phyloP scores from a whole-genome alignment of 116 monocot species.

The Trichopus zeylanicus region DNA sequence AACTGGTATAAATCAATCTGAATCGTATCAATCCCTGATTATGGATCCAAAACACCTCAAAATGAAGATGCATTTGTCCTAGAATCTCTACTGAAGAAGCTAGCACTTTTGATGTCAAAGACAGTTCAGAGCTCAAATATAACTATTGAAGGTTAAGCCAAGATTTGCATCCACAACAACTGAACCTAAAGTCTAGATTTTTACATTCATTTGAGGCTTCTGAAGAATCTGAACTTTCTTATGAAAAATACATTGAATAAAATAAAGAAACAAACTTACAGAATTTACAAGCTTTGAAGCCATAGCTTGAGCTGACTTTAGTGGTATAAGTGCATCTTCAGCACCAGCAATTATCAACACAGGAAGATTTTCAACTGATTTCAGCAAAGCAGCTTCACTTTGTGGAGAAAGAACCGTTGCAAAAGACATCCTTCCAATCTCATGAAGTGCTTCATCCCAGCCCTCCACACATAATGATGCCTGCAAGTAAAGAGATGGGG shows the following conservation, averaged over 20 bases:
- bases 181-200: no score
- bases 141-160: no score
- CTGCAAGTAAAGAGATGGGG: conserved; percentile 16
- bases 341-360: conserved; percentile 75
- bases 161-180: no score
- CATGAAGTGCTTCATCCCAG: conserved; percentile 97
- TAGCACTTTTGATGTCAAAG: no score
- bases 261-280: conserved; percentile 38
- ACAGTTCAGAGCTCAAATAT: no score
- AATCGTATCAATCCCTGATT: no score
- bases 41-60: no score
- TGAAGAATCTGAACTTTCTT: no score
- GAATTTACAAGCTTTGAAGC: conserved; percentile 86
- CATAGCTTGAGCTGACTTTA: conserved; percentile 78
- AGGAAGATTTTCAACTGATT: conserved; percentile 62
- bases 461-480: conserved; percentile 78
- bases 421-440: conserved; percentile 77
- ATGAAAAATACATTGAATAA: background rate
- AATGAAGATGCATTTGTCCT: no score
- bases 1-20: no score
- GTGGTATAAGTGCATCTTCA: conserved; percentile 70
- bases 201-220: no score
- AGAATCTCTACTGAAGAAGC: no score
- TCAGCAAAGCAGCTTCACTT: conserved; percentile 50
- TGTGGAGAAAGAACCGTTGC: conserved; percentile 66